phyloP scores from a whole-genome alignment of 768 basidiomycete species.

The Boletus eberwhitei region DNA sequence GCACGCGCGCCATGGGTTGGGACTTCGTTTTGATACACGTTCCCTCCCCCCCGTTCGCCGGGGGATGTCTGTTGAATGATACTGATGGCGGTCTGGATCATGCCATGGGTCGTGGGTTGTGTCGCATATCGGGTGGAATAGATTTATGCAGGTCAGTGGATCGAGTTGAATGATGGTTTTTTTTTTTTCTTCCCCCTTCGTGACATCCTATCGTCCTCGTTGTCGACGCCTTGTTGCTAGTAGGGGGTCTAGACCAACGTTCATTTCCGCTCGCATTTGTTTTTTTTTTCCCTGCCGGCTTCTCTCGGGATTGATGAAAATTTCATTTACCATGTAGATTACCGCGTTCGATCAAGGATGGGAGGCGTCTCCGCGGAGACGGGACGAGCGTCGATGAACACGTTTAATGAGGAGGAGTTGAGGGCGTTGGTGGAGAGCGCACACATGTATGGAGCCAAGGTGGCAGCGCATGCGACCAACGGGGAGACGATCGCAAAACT shows the following conservation, averaged over 20 bases:
- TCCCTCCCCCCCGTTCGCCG: background rate
- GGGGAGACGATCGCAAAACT: constrained; percentile 34
- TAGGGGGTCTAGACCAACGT: constrained; percentile 2
- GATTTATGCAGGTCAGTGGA: constrained; percentile 51
- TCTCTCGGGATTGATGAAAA: background rate
- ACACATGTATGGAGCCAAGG: constrained; percentile 50
- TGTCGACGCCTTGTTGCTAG: background rate
- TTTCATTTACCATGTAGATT: constrained; percentile 38
- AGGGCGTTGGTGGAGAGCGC: constrained; percentile 49
- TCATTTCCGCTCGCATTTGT: constrained; percentile 11
- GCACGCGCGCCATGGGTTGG: background rate
- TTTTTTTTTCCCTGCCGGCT: background rate
- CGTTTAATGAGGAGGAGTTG: constrained; percentile 47
- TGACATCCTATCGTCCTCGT: background rate
- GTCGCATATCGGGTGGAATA: constrained; percentile 13
- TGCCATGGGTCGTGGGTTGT: background rate
- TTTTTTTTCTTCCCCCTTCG: too few relatives aligned
- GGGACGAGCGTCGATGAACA: constrained; percentile 35
- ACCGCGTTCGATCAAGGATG: constrained; percentile 48
- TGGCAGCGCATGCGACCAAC: constrained; percentile 52
- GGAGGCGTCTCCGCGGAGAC: constrained; percentile 37
- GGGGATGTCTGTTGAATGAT: background rate
- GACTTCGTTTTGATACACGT: constrained; percentile 16
- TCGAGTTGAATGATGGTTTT: background rate
- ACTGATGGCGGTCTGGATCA: background rate